Evolutionary conservation across 139 green algal genomes (phyloP), one percentile per base, ranked within the genome.

Genomic region (Micromonas pusilla): DNA sequence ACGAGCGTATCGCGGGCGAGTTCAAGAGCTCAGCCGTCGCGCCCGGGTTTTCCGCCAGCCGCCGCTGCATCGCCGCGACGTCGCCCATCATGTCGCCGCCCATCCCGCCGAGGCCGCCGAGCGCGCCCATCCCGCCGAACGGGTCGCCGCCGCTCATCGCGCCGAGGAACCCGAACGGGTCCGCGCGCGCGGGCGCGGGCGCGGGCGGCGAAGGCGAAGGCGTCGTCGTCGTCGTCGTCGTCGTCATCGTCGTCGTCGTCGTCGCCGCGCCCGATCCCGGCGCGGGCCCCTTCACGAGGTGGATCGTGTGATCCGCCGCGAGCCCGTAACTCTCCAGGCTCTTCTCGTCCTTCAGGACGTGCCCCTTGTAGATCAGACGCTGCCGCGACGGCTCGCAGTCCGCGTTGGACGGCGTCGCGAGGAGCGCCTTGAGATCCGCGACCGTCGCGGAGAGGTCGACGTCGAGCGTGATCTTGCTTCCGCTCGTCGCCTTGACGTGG

Each of bases 331-430:
- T 88, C 2, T 90, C 82, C 2, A 98, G 74, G 0, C 90, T 93
- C 25, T 83, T 73, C 28, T 93, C 88, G 54, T 98, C 93, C 76
- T 97, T 97, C 0, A 98, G 72, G 4, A 97, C 92, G 70, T 93
- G 91, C 0, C 91, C 94, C 37, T 93, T 93, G 86, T 96, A 98
- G 57, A 98, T 97, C 0, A 98, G 82, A 0, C 93, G 77, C 70
- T 97, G 88, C 60, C 91, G 78, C 0, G 65, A 75, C 0, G 86
- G 76, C 1, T 86, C 33, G 21, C 89, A 82, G 0, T 76, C 66
- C 6, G 52, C 73, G 4, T 85, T 80, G 25, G 79, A 52, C 33
- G 57, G 19, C 30, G 77, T 68, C 0, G 76, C 77, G 0, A 97
- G 79, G 3, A 76, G 65, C 31, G 84, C 83, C 76, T 97, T 97